Evolutionary conservation across 2,329 filamentous ascomycete species (phyloP).

Genomic region (Cytospora paraplurivora): DNA sequence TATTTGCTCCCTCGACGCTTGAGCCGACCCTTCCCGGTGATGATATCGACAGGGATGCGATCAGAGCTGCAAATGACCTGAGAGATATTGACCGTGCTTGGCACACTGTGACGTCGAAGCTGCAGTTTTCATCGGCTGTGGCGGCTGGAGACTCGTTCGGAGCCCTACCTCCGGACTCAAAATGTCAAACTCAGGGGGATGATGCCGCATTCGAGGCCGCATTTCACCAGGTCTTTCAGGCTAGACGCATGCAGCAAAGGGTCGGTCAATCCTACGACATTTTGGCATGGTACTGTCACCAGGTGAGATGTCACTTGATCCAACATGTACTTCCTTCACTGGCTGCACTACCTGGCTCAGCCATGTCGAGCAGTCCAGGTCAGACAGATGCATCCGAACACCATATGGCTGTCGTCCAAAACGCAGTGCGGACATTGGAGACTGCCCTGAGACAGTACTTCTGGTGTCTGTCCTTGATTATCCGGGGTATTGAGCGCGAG

Average conservation of each 20-base stretch:
- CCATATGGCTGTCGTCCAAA: conserved; percentile 49
- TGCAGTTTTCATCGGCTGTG: conserved; percentile 59
- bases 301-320: conserved; percentile 63
- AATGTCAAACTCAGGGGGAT: conserved; percentile 43
- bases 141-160: conserved; percentile 58
- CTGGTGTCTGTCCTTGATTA: conserved; percentile 55
- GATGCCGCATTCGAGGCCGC: conserved; percentile 53
- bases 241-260: conserved; percentile 48
- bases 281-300: conserved; percentile 61
- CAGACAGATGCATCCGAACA: conserved; percentile 42
- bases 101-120: conserved; percentile 60
- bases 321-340: conserved; percentile 61
- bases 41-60: conserved; percentile 16
- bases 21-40: conserved; percentile 6
- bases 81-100: conserved; percentile 63
- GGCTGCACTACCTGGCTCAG: conserved; percentile 42
- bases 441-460: conserved; percentile 60
- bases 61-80: conserved; percentile 48
- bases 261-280: conserved; percentile 59
- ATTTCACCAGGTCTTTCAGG: conserved; percentile 55
- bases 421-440: conserved; percentile 60
- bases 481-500: conserved; percentile 46
- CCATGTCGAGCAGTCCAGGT: neutral
- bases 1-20: conserved; percentile 9
- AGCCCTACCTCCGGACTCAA: conserved; percentile 45